phyloP scores from a whole-genome alignment of 176 grass and related monocot species.

The Aegilops umbellulata region DNA sequence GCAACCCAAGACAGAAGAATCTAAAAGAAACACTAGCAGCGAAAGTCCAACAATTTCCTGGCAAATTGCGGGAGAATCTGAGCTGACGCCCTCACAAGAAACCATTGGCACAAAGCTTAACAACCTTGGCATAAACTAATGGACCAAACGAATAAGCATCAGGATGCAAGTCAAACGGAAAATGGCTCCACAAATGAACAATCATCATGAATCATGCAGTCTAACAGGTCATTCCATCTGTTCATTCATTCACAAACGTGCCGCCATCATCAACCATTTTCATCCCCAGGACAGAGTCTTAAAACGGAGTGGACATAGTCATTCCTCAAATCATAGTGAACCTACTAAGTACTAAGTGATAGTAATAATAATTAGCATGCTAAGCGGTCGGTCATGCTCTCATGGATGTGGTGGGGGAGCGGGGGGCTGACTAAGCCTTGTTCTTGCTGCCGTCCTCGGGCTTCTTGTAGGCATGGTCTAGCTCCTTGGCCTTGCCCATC shows the following conservation, averaged over 20 bases:
- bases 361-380: conserved; percentile 1
- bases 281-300: neutral
- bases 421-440: neutral
- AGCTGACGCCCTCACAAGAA: neutral
- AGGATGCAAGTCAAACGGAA: neutral
- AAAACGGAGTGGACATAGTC: neutral
- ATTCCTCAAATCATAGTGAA: neutral
- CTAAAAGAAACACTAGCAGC: too few relatives aligned
- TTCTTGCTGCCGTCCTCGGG: conserved; percentile 4
- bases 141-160: neutral
- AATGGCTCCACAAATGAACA: neutral
- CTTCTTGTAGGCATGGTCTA: conserved; percentile 65
- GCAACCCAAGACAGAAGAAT: too few relatives aligned
- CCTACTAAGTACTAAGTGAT: neutral
- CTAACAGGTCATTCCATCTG: neutral
- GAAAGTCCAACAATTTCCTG: too few relatives aligned
- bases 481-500: conserved; percentile 43
- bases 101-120: too few relatives aligned
- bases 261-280: neutral
- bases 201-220: neutral
- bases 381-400: neutral
- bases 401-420: neutral
- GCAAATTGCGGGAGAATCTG: neutral
- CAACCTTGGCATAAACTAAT: neutral
- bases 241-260: neutral